Conservation (phyloP, 2,329 filamentous ascomycete genomes). For the Periconia sp. region DNA sequence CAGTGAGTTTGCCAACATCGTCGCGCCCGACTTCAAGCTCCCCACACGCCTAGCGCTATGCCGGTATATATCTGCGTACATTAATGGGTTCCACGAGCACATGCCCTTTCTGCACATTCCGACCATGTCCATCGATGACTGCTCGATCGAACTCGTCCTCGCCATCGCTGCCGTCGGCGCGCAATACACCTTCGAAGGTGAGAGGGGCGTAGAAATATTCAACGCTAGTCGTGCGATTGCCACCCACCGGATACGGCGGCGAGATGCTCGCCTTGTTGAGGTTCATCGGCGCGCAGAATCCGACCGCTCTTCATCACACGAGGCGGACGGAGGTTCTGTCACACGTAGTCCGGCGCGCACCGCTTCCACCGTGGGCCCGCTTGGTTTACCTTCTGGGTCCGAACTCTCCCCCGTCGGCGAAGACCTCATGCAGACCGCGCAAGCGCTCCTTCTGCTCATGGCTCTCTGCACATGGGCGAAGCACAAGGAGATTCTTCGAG, state of each 20-base stretch:
- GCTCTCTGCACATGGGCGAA: slow-evolving; percentile 66
- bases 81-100: slow-evolving; percentile 68
- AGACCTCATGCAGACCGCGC: slow-evolving; percentile 67
- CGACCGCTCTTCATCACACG: slow-evolving; percentile 23
- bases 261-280: slow-evolving; percentile 53
- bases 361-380: slow-evolving; percentile 29
- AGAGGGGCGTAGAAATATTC: slow-evolving; percentile 62
- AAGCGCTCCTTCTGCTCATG: slow-evolving; percentile 67
- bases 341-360: slow-evolving; percentile 22
- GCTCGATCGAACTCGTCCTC: slow-evolving; percentile 71
- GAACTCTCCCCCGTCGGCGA: slow-evolving; percentile 22
- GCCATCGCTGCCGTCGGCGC: slow-evolving; percentile 72
- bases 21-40: slow-evolving; percentile 69
- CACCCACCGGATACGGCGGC: slow-evolving; percentile 57
- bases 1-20: slow-evolving; percentile 65
- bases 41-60: slow-evolving; percentile 73
- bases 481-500: slow-evolving; percentile 62
- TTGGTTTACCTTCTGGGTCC: slow-evolving; percentile 32
- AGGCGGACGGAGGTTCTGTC: slow-evolving; percentile 18
- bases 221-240: slow-evolving; percentile 63
- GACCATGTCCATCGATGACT: slow-evolving; percentile 67
- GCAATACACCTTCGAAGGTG: slow-evolving; percentile 64
- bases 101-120: slow-evolving; percentile 71
- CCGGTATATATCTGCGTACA: slow-evolving; percentile 72
- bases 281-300: slow-evolving; percentile 29